Evolutionary conservation across 2,329 filamentous ascomycete genomes (phyloP).

Genomic region (Colletotrichum abscissum): DNA sequence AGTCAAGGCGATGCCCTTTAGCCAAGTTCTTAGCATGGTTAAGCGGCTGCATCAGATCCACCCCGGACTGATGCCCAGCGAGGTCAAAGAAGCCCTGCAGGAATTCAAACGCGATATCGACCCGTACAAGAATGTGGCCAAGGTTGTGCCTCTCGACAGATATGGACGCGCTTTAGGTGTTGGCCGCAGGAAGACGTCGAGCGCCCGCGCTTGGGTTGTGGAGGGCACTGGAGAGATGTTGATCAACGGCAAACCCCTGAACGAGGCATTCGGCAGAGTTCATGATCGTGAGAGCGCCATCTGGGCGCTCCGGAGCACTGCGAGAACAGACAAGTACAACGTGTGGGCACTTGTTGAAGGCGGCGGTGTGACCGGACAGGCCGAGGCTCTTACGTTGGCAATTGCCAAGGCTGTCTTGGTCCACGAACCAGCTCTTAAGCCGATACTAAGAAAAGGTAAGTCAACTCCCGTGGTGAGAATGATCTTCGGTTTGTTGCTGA

Average conservation of each 20-base stretch:
- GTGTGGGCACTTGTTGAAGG: constrained; percentile 88
- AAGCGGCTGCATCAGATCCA: constrained; percentile 88
- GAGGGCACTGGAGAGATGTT: constrained; percentile 92
- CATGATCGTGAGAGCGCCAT: constrained; percentile 95
- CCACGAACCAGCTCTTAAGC: constrained; percentile 93
- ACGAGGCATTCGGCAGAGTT: constrained; percentile 83
- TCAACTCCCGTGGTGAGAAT: neutral
- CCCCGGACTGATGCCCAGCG: constrained; percentile 77
- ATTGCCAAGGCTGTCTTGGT: constrained; percentile 88
- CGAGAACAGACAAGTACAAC: constrained; percentile 95
- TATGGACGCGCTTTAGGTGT: constrained; percentile 83
- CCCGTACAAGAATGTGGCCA: constrained; percentile 72
- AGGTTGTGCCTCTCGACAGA: constrained; percentile 75
- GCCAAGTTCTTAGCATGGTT: constrained; percentile 78
- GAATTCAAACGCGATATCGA: constrained; percentile 82
- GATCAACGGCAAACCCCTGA: constrained; percentile 89
- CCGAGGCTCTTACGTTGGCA: constrained; percentile 91
- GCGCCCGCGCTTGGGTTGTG: constrained; percentile 86
- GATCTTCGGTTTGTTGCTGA: constrained; percentile 51
- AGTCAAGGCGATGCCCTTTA: constrained; percentile 82
- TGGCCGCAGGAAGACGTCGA: constrained; percentile 88
- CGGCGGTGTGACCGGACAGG: constrained; percentile 93
- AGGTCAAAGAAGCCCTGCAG: constrained; percentile 73
- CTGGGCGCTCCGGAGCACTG: constrained; percentile 87
- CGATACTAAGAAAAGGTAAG: constrained; percentile 88